Base-by-base conservation (phyloP, 2,329 filamentous ascomycete species). In the Fusarium stilboides region DNA sequence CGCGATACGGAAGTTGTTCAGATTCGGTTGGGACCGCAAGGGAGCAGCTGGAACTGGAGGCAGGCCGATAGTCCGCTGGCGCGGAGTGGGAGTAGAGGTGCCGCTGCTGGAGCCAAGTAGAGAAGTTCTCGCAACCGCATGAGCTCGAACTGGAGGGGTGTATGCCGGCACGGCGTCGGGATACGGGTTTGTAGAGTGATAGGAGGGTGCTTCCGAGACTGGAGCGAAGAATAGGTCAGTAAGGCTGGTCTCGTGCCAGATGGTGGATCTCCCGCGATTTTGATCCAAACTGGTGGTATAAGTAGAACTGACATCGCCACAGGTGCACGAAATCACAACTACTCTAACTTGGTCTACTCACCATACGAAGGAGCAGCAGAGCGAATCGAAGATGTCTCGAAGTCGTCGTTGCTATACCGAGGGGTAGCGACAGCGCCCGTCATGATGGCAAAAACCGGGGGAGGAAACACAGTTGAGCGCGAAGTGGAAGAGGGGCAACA, bases 281-380 rank as follows among this genome's bases (percentile, higher is more conserved):
- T 36, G 15, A 42, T 55, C 39, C 40, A 60, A 57, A 40, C 45
- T 45, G 46, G 40, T 37, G 28, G 34, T 46, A 62, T 56, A 65
- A 63, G 52, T 52, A 60, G 49, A 50, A 22, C 33, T 33, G 49
- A 15, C 39, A 55, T 44, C 36, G 34, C 28, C 34, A 42, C 40
- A 34, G 31, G 50, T 40, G 42, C 57, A 43, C 45, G 52, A 49
- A 42, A 54, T 56, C 31, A n/a, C 34, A 43, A 42, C 36, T 45
- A 40, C 28, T 37, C 47, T 31, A 13, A 10, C 28, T 31, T 40
- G 47, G 24, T 37, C 22, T 37, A 81, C 86, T 83, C 72, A 89
- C 87, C 82, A 77, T 92, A 92, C 12, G 90, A 92, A 40, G 90
- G 90, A n/a, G 89, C 89, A 9, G 86, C 86, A 19, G 89, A 92